Conservation (phyloP, 2,329 filamentous ascomycete genomes). For the Cladorrhinum sp. region DNA sequence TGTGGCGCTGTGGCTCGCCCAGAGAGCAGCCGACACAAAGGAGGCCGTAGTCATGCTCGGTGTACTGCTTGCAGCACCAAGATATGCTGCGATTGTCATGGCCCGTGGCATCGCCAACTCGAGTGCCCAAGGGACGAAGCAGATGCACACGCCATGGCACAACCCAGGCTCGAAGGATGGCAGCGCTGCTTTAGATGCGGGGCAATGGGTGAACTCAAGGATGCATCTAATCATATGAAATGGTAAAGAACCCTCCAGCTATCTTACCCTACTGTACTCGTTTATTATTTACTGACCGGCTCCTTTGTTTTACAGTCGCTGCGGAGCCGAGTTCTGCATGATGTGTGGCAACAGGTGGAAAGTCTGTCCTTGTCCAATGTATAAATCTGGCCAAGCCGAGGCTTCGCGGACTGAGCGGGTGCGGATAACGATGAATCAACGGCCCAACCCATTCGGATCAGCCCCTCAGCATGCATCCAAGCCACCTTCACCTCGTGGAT, state of each 20-base stretch:
- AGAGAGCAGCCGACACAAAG: constrained; percentile 57
- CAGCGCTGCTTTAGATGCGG: constrained; percentile 73
- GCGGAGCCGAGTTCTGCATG: constrained; percentile 83
- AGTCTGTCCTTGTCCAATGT: constrained; percentile 77
- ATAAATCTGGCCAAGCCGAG: constrained; percentile 59
- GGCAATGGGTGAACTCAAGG: constrained; percentile 71
- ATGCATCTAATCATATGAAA: constrained; percentile 85
- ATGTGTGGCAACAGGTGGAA: constrained; percentile 81
- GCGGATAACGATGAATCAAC: constrained; percentile 42
- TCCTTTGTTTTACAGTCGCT: constrained; percentile 50
- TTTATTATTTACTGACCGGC: background rate
- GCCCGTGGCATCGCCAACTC: constrained; percentile 65
- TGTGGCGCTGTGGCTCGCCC: constrained; percentile 82
- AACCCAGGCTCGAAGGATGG: constrained; percentile 68
- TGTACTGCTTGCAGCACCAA: constrained; percentile 71
- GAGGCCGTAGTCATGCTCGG: constrained; percentile 62
- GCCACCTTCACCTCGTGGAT: constrained; percentile 33
- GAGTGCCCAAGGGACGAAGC: constrained; percentile 73
- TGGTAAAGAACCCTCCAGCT: constrained; percentile 54
- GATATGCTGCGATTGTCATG: constrained; percentile 71
- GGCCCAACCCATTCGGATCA: constrained; percentile 32
- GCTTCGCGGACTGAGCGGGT: constrained; percentile 54
- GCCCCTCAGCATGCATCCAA: constrained; percentile 28
- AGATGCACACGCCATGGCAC: constrained; percentile 58
- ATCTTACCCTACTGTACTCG: background rate